A percentile compares a stretch with the other conserved stretches of the same genome.
These are phyloP conservation scores for Alternaria sp. DNA, from an alignment of 2,329 filamentous ascomycete genomes.

Conservation along the genomic window DNA sequence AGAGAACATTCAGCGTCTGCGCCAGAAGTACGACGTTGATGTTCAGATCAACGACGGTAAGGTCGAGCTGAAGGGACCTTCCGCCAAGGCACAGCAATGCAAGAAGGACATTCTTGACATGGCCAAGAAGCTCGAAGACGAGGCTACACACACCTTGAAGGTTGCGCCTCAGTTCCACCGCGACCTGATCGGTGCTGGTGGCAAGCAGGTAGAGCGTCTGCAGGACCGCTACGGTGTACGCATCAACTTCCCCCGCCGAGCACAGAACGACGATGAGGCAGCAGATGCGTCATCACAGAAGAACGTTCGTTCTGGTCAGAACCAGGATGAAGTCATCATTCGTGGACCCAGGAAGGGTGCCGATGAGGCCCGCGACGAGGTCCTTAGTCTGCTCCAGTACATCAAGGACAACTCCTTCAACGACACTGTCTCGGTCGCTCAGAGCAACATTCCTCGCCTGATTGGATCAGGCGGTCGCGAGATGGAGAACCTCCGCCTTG, in stretches of 20 bases:
- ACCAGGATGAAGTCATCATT: slow-evolving; percentile 85
- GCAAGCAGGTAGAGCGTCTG: slow-evolving; percentile 86
- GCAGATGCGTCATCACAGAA: slow-evolving; percentile 68
- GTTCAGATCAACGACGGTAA: slow-evolving; percentile 93
- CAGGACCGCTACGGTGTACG: slow-evolving; percentile 92
- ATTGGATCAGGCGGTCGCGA: slow-evolving; percentile 90
- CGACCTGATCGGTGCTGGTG: slow-evolving; percentile 88
- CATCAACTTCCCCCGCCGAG: slow-evolving; percentile 88
- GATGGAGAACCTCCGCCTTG: slow-evolving; percentile 86
- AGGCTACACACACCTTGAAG: slow-evolving; percentile 84
- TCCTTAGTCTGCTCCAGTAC: slow-evolving; percentile 87
- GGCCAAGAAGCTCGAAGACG: slow-evolving; percentile 85
- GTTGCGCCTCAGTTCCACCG: slow-evolving; percentile 93
- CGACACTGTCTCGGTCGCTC: slow-evolving; percentile 81
- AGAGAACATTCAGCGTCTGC: slow-evolving; percentile 72
- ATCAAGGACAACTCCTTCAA: slow-evolving; percentile 85
- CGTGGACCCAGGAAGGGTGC: slow-evolving; percentile 92
- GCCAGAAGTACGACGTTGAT: slow-evolving; percentile 73
- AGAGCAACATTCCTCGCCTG: slow-evolving; percentile 89
- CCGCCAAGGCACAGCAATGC: slow-evolving; percentile 89
- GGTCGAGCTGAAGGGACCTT: slow-evolving; percentile 93
- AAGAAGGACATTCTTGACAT: slow-evolving; percentile 81
- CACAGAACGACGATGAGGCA: slow-evolving; percentile 71
- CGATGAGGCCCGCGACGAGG: slow-evolving; percentile 88
- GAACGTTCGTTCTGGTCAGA: slow-evolving; percentile 69